Evolutionary conservation across 805 yeast genomes (phyloP), one percentile per base, ranked within the genome.

Genomic region (Saccharomycopsis selenospora): DNA sequence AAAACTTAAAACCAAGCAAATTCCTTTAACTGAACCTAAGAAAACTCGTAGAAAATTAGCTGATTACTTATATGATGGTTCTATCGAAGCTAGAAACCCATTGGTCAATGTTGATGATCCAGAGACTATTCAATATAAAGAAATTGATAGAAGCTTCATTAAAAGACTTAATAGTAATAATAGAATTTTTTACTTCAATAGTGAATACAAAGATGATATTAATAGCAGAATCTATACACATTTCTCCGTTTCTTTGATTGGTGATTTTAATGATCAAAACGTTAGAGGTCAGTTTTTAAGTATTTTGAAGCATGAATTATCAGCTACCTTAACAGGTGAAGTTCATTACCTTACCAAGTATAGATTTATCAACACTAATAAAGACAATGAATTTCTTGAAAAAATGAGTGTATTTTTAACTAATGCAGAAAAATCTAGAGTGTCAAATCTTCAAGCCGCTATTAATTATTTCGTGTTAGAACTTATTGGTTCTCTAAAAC

Each of bases 81-180:
- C 81, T 1, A 57, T 65, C 18, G 42, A 55, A 1, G 56, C 64
- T 17, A 71, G 95, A 51, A 74, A 82, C 55, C 62, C 69, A 1
- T 54, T 68, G 14, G 60, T 79, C n/a, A 61, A 74, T 3, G 84
- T 91, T 0, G 75, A 75, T 24, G 68, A 66, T 43, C 57, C 60
- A 23, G 47, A 60, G 1, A 58, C 57, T 13, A 48, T 65, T 2
- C 52, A 62, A 11, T 70, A 70, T 47, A 41, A 47, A 25, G 45
- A 50, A 13, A 28, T 5, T 14, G 47, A 10, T 25, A 30, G 4
- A 26, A 27, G 26, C 25, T 33, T 22, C 17, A 1, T 38, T 36
- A 33, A 5, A 14, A 33, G 17, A 14, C 7, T 33, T 7, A 33
- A 20, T 14, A 14, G 17, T 5, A 33, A 4, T 33, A 6, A 17